Conservation (phyloP, 2,329 filamentous ascomycete species). For the Curvularia sp. region DNA sequence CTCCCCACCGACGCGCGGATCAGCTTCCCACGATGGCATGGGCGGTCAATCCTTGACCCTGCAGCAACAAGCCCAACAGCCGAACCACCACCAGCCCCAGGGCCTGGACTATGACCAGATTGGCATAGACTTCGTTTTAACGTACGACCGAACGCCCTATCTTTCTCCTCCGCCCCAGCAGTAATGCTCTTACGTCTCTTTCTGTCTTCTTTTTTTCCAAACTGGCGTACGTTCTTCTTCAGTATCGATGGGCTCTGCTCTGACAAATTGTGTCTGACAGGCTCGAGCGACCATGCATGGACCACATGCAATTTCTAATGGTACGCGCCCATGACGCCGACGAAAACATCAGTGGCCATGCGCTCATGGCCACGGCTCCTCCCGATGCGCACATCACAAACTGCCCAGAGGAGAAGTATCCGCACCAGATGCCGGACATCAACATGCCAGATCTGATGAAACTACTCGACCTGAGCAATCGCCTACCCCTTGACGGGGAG, state of each 20-base stretch:
- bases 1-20: conserved; percentile 50
- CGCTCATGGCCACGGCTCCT: conserved; percentile 90
- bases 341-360: conserved; percentile 78
- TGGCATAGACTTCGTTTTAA: conserved; percentile 89
- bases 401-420: conserved; percentile 63
- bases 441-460: conserved; percentile 78
- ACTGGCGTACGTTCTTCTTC: conserved; percentile 34
- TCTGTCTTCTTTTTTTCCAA: conserved; percentile 22
- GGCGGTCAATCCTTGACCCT: conserved; percentile 25
- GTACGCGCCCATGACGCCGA: conserved; percentile 60
- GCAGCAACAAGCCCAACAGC: conserved; percentile 19
- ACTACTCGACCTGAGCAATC: conserved; percentile 81
- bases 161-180: conserved; percentile 52
- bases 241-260: conserved; percentile 37
- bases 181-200: conserved; percentile 36
- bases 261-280: conserved; percentile 52
- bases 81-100: conserved; percentile 41
- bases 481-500: conserved; percentile 83
- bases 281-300: conserved; percentile 94
- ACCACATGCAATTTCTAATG: conserved; percentile 82
- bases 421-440: conserved; percentile 76
- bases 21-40: conserved; percentile 39
- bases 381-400: conserved; percentile 68
- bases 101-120: conserved; percentile 78
- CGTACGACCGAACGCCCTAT: conserved; percentile 78